Percentiles rank a stretch among this genome's conserved stretches.
phyloP scores from a whole-genome alignment of 73 alveolate species.

The Uronychia setigera region DNA sequence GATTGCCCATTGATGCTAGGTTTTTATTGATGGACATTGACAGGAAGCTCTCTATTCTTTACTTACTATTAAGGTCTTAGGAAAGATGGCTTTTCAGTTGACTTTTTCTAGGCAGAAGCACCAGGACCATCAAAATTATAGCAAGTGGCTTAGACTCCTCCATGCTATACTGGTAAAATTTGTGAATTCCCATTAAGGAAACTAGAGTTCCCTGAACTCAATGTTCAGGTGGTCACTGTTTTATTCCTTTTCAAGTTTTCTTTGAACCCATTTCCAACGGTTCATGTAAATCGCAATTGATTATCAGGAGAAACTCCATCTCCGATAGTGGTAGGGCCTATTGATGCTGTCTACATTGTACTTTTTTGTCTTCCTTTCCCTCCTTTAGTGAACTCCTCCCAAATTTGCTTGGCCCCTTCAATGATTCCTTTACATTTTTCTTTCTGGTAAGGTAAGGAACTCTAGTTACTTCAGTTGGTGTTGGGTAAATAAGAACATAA shows the following conservation, averaged over 20 bases:
- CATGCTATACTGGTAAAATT: too few relatives aligned
- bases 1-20: neutral
- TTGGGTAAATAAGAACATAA: neutral
- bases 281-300: neutral
- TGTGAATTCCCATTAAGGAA: too few relatives aligned
- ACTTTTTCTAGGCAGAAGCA: neutral
- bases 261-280: neutral
- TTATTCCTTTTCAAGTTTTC: neutral
- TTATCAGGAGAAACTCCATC: neutral
- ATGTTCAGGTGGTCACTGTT: neutral
- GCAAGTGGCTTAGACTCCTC: neutral
- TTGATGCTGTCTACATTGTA: neutral
- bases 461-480: neutral
- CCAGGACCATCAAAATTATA: too few relatives aligned
- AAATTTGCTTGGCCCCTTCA: neutral
- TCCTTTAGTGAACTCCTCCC: neutral
- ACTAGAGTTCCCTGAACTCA: neutral
- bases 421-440: neutral
- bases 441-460: neutral
- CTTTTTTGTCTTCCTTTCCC: neutral
- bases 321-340: neutral
- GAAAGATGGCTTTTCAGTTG: neutral
- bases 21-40: too few relatives aligned
- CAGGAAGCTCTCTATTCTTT: too few relatives aligned
- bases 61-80: neutral